phyloP scores from a whole-genome alignment of 768 basidiomycete species.

The Pisolithus marmoratus region DNA sequence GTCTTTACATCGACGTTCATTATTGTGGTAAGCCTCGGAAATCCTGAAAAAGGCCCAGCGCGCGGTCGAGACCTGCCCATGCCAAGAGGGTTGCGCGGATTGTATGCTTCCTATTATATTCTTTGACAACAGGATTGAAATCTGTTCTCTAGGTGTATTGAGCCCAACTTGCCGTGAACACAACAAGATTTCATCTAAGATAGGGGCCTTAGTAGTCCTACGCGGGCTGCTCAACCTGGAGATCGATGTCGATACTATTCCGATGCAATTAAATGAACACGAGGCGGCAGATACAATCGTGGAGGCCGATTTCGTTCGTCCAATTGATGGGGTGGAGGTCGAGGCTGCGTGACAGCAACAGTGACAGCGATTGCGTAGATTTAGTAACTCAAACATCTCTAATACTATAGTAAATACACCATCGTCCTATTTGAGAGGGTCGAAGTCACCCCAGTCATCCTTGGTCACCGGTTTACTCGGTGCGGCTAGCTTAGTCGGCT shows the following conservation, averaged over 20 bases:
- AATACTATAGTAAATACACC: neutral
- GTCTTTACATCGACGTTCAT: neutral
- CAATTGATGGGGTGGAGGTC: conserved; percentile 40
- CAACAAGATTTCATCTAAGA: conserved; percentile 69
- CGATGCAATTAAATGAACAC: conserved; percentile 23
- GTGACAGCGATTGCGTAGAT: neutral
- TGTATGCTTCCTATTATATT: conserved; percentile 39
- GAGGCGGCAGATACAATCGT: conserved; percentile 46
- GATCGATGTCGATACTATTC: conserved; percentile 35
- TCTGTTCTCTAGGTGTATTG: conserved; percentile 50
- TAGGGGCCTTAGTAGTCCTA: conserved; percentile 66
- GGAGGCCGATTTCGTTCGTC: conserved; percentile 43
- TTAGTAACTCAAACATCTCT: neutral
- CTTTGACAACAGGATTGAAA: neutral
- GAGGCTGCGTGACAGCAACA: conserved; percentile 28
- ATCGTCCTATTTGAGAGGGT: conserved; percentile 42
- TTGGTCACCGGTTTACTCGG: conserved; percentile 48
- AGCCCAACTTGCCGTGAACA: conserved; percentile 62
- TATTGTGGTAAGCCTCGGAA: conserved; percentile 39
- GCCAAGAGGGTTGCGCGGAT: conserved; percentile 60
- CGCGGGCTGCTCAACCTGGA: conserved; percentile 49
- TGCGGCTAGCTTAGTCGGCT: conserved; percentile 38
- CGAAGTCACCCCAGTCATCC: conserved; percentile 78
- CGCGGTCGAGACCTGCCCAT: conserved; percentile 55
- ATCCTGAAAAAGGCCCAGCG: conserved; percentile 55